Evolutionary conservation across 306 rosid species (phyloP), one percentile per base, ranked within the genome.

Genomic region (Argentina anserina): DNA sequence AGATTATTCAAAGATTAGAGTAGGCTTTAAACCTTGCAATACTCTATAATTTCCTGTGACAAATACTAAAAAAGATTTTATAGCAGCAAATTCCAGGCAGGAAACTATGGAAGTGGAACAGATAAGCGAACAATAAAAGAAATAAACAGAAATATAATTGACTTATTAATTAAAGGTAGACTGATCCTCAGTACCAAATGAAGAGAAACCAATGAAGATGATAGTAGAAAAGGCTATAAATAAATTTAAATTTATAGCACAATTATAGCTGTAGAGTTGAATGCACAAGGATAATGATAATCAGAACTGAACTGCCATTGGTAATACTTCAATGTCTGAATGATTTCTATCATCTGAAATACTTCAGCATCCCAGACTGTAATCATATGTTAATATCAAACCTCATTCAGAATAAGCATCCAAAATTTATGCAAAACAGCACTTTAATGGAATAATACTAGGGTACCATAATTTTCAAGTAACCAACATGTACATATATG

Each of bases 101-200:
- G 68, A n/a, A 11, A 46, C 69, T 65, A 39, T 20, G 1, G 25
- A 10, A 10, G 18, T 21, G 23, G 46, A 63, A 63, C 46, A 37
- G 40, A 63, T 8, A 34, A 39, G 5, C 47, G 39, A 64, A 64
- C 10, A 31, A 39, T 3, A 64, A 64, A 13, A 1, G 3, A 37
- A 20, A 1, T 2, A 5, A 64, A 7, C 14, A 23, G 25, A 64
- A 1, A 64, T 9, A 64, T n/a, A 15, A 39, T n/a, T 10, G 20
- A 39, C 69, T 21, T 65, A 65, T 49, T 11, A 65, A 65, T 49
- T 11, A 65, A 58, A 39, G 69, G 69, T 6, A n/a, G n/a, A n/a
- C n/a, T n/a, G n/a, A 5, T 65, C 43, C 31, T 65, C 69, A 39
- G 6, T 39, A 15, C n/a, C 21, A 10, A 39, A 37, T 2, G 69